Conservation (phyloP, 371 early-diverging fungal genomes). For the Mucor velutinosus region DNA sequence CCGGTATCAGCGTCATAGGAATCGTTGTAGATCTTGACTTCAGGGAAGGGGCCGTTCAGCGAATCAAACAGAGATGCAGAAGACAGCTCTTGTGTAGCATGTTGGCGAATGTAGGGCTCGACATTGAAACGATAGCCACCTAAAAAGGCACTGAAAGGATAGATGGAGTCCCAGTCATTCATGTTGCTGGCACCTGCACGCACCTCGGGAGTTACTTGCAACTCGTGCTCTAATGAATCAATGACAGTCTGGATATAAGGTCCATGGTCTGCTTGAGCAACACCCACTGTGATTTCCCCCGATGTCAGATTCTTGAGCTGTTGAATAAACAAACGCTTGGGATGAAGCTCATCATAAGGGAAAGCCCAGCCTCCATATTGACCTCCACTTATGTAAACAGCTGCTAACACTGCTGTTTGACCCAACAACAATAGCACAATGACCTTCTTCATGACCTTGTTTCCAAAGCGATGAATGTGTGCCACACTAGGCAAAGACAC, state of each 20-base stretch:
- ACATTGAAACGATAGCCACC: constrained; percentile 65
- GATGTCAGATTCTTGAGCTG: constrained; percentile 69
- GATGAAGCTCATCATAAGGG: constrained; percentile 69
- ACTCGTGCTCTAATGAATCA: constrained; percentile 41
- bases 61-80: constrained; percentile 19
- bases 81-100: constrained; percentile 2
- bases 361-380: constrained; percentile 41
- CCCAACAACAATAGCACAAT: constrained; percentile 36
- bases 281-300: constrained; percentile 56
- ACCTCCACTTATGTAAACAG: constrained; percentile 41
- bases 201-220: constrained; percentile 38
- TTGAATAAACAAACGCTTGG: constrained; percentile 65
- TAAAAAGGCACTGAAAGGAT: constrained; percentile 72
- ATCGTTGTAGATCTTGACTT: constrained; percentile 47
- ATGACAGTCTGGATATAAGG: constrained; percentile 55
- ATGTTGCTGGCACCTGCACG: constrained; percentile 39
- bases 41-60: constrained; percentile 44
- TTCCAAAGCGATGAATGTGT: constrained; percentile 59
- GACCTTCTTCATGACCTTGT: constrained; percentile 36
- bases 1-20: constrained; percentile 55
- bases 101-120: constrained; percentile 47
- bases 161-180: constrained; percentile 66
- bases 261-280: constrained; percentile 70
- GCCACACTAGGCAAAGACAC: constrained; percentile 56
- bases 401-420: constrained; percentile 43